These are phyloP conservation scores for Groenewaldozyma tartarivorans DNA, from an alignment of 805 yeast genomes.

Conservation along the genomic window DNA sequence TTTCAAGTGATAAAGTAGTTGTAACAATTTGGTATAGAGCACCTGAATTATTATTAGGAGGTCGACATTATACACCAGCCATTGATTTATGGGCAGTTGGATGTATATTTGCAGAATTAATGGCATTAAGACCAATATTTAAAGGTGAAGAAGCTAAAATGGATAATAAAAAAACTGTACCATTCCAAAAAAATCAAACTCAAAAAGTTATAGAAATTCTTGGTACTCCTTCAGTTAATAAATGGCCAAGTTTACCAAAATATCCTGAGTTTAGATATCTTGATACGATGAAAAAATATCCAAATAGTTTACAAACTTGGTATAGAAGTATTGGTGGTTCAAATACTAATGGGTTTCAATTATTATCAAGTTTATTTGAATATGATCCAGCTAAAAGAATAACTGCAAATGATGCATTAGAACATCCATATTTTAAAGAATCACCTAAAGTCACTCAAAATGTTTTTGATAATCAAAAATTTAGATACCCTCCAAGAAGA, in stretches of 20 bases:
- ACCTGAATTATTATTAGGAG: conserved; percentile 83
- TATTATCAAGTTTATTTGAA: conserved; percentile 54
- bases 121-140: conserved; percentile 84
- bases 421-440: conserved; percentile 72
- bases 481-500: conserved; percentile 76
- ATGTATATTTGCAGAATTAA: conserved; percentile 83
- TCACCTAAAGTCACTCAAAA: conserved; percentile 58
- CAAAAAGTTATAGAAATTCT: conserved; percentile 85
- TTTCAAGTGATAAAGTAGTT: conserved; percentile 90
- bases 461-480: conserved; percentile 67
- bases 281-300: conserved; percentile 46
- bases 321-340: conserved; percentile 73
- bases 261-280: conserved; percentile 78
- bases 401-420: conserved; percentile 67
- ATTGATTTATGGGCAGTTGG: conserved; percentile 96
- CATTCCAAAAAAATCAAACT: conserved; percentile 89
- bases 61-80: conserved; percentile 86
- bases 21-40: conserved; percentile 97
- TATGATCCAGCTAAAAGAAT: conserved; percentile 78
- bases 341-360: conserved; percentile 55
- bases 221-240: conserved; percentile 73
- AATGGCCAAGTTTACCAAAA: conserved; percentile 69
- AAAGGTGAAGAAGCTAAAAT: conserved; percentile 97
- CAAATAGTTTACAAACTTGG: conserved; percentile 73
- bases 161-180: conserved; percentile 86